Evolutionary conservation across 192 early-diverging fungal genomes (phyloP), one percentile per base, ranked within the genome.

Genomic region (Neocallimastix lanati): DNA sequence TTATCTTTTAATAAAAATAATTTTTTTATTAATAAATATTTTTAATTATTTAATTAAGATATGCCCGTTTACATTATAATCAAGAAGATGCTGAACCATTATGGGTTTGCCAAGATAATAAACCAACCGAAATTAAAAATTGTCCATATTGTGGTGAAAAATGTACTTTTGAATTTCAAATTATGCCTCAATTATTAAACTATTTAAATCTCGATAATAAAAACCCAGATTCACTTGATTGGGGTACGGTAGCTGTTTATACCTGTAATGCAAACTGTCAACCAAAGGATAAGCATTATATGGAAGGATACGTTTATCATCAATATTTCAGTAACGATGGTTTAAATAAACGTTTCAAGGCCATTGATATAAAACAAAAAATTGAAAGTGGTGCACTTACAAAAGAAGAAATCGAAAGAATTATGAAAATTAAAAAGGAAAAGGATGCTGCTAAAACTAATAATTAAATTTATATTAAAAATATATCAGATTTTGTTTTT

Each of bases 91-190:
- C 86, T 12, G 85, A 88, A 78, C 94, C 95, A 25, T 85, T 98
- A 80, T 95, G 91, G 86, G 96, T 94, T 16, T 92, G 92, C 80
- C 89, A 93, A 77, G 77, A 81, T 29, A 90, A 86, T 13, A 88
- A 88, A 78, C 94, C 95, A 18, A 79, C 76, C 4, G 35, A 58
- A 67, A 88, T 95, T 37, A 88, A 91, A 15, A 36, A 82, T 0
- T 99, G 97, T 84, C 85, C 87, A 25, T 81, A 86, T 78, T 99
- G 97, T 83, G 86, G 88, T 4, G 88, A 88, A 14, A 82, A 83
- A 25, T 87, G 95, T 29, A 88, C 91, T 29, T 96, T 97, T 83
- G 97, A 99, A 84, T 95, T 97, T 82, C 97, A 99, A 91, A 89
- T 96, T 40, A 89, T 97, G 86, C 96, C 96, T 2, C 94, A 95